Percentiles rank a stretch among this genome's conserved stretches.
These are phyloP conservation scores for Berberis vulgaris DNA, from an alignment of 164 flowering plant species.

Conservation along the genomic window DNA sequence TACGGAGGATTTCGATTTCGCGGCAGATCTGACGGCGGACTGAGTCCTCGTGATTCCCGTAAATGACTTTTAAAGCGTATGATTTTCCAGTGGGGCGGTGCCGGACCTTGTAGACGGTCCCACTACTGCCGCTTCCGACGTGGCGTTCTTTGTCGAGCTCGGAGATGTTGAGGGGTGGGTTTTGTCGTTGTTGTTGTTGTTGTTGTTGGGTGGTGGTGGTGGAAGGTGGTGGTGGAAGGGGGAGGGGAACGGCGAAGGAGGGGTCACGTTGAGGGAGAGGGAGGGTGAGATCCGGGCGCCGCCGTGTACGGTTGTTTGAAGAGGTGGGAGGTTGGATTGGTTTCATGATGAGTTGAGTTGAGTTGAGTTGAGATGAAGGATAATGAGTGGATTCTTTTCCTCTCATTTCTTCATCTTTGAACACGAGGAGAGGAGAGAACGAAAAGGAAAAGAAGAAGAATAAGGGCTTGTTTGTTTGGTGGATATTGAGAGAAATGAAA, in stretches of 20 bases:
- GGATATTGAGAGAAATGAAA: not conserved
- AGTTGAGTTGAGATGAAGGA: not conserved
- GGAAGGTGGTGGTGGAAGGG: constrained; percentile 44
- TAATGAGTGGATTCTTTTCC: not conserved
- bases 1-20: constrained; percentile 75
- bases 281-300: constrained; percentile 53
- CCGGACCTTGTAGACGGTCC: constrained; percentile 77
- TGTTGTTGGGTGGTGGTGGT: constrained; percentile 12
- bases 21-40: constrained; percentile 79
- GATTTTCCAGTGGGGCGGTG: constrained; percentile 41
- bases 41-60: constrained; percentile 73
- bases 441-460: not conserved
- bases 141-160: constrained; percentile 57
- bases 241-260: constrained; percentile 62
- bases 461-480: not conserved
- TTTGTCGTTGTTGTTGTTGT: too few species aligned
- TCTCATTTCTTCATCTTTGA: not conserved
- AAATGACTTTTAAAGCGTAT: constrained; percentile 81
- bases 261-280: constrained; percentile 71
- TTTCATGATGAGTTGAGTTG: constrained; percentile 19
- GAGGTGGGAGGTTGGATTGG: constrained; percentile 29
- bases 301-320: constrained; percentile 27
- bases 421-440: not conserved
- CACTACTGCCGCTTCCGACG: constrained; percentile 76
- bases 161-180: constrained; percentile 22